Conservation (phyloP, 192 early-diverging fungal genomes). For the Gamsiella multidivaricata region DNA sequence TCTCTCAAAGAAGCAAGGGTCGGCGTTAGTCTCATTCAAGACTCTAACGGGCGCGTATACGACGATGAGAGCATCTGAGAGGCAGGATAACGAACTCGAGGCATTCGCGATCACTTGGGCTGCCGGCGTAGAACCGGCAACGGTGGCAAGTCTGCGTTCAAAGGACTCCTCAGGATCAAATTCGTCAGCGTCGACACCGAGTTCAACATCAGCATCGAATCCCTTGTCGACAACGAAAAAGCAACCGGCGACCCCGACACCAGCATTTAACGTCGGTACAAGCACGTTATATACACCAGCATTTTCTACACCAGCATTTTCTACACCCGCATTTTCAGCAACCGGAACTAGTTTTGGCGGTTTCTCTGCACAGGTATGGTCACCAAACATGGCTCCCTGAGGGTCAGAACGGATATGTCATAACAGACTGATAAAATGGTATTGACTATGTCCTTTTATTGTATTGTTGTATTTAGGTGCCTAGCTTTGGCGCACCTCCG, state of each 20-base stretch:
- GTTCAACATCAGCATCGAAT: constrained; percentile 4
- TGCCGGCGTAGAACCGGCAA: constrained; percentile 50
- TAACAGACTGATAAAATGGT: not conserved
- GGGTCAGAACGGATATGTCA: not conserved
- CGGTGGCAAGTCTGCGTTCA: constrained; percentile 45
- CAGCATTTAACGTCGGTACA: constrained; percentile 28
- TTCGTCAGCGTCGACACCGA: constrained; percentile 15
- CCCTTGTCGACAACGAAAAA: constrained; percentile 6
- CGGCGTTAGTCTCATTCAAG: constrained; percentile 57
- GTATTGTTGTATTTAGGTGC: constrained; percentile 2
- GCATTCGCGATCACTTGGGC: constrained; percentile 62
- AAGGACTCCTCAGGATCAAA: constrained; percentile 15
- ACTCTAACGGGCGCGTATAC: constrained; percentile 60
- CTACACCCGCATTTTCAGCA: constrained; percentile 15
- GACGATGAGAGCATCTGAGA: constrained; percentile 50
- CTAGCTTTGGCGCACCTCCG: constrained; percentile 19
- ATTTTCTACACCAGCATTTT: constrained; percentile 24
- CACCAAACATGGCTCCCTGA: not conserved
- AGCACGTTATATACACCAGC: constrained; percentile 11
- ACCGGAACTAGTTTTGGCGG: constrained; percentile 9
- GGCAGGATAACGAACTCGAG: constrained; percentile 30
- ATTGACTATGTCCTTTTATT: not conserved
- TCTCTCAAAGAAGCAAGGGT: constrained; percentile 55
- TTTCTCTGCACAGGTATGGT: constrained; percentile 25
- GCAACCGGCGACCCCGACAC: not conserved